phyloP scores from a whole-genome alignment of 2,329 filamentous ascomycete genomes.

The Claviceps sorghi region DNA sequence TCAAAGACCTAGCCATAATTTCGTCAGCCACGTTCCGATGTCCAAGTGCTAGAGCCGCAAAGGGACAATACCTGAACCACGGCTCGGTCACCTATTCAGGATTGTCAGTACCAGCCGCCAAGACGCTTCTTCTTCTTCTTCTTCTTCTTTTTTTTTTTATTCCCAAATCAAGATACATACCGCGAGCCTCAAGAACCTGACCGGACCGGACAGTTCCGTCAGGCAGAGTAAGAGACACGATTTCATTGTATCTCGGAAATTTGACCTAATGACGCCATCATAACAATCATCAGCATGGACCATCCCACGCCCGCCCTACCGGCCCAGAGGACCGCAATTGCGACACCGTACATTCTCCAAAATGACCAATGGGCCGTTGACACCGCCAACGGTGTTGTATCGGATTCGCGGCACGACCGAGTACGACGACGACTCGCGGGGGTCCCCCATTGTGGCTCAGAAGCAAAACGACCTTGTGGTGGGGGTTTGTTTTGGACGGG shows the following conservation, averaged over 20 bases:
- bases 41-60: conserved; percentile 3
- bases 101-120: conserved; percentile 1
- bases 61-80: conserved; percentile 66
- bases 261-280: conserved; percentile 55
- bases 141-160: too few relatives aligned
- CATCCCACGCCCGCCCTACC: not conserved
- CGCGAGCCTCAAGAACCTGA: conserved; percentile 94
- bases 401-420: conserved; percentile 51
- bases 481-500: not conserved
- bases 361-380: conserved; percentile 96
- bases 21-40: conserved; percentile 11
- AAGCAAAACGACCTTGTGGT: conserved; percentile 5
- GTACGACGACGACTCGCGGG: conserved; percentile 45
- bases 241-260: conserved; percentile 95
- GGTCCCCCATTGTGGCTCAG: conserved; percentile 34
- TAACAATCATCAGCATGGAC: conserved; percentile 5
- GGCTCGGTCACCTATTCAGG: conserved; percentile 61
- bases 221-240: conserved; percentile 86
- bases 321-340: not conserved
- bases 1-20: conserved; percentile 64
- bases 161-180: conserved; percentile 31
- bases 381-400: conserved; percentile 96
- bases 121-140: too few relatives aligned
- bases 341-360: conserved; percentile 66
- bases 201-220: conserved; percentile 90